Base-by-base conservation (phyloP, 2,329 filamentous ascomycete genomes). In the Colletotrichum zoysiae region DNA sequence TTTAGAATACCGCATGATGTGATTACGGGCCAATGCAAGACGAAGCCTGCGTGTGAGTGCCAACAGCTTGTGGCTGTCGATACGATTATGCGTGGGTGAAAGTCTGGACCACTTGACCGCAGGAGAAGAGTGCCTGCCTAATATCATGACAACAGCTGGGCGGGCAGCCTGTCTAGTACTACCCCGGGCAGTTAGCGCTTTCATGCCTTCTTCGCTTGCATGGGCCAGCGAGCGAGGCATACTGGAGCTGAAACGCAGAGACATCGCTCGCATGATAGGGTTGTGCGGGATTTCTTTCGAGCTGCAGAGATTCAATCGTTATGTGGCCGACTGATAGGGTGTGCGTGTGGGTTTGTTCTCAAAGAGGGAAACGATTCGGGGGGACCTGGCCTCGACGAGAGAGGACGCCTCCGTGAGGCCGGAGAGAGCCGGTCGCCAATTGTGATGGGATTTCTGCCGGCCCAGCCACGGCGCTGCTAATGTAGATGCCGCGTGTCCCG, bases 61-160 rank as follows among this genome's bases (percentile, higher is more conserved):
- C 23, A 56, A 18, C 38, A 44, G 11, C 23, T 62, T 40, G 9
- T 20, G 20, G 40, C 42, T 48, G 33, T 38, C 46, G 48, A 40
- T 30, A 30, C 30, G 30, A 3, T 38, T 42, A 42, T 60, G 55
- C 50, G 44, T 35, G 35, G 14, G 56, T 50, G 26, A 57, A 33
- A 33, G 48, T 70, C 63, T 42, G 67, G 67, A 57, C 57, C 67
- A 26, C 26, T 44, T 38, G 50, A 35, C 26, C 11, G 38, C 44
- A 53, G 65, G 44, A 68, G 26, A 30, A 58, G 35, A 48, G 16
- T 20, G 26, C 55, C 58, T 57, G 11, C 30, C 30, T 30, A 30
- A 18, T n/a, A 12, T 55, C 30, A 44, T 16, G 38, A 33, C 42
- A 38, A 65, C 51, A 63, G 38, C 51, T 46, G 50, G 26, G 23